Base-by-base conservation (phyloP, 208 protist species). In the Trypanosomatidae sp. region DNA sequence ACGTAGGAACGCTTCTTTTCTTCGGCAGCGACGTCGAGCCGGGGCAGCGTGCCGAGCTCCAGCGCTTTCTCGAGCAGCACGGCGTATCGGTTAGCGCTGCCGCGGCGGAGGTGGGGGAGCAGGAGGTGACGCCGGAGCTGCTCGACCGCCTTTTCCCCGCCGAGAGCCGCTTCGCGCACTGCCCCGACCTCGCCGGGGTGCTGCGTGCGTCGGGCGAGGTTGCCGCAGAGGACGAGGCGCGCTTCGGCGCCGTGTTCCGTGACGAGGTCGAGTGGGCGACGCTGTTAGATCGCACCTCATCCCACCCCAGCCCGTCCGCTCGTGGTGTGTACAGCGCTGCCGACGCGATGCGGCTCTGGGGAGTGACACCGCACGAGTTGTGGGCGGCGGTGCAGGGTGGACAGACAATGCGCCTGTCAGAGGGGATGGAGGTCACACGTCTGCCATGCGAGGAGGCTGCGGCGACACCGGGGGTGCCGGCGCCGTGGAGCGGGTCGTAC, bases 291-390 rank as follows among this genome's bases (percentile, higher is more conserved):
- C 43, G 2, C 62, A 56, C 74, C 46, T n/a, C n/a, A n/a, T n/a
- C n/a, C n/a, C n/a, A n/a, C n/a, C n/a, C n/a, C n/a, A n/a, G n/a
- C n/a, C n/a, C n/a, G n/a, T n/a, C n/a, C n/a, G n/a, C n/a, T n/a
- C n/a, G n/a, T n/a, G n/a, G n/a, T n/a, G n/a, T n/a, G n/a, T 74
- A 79, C 70, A 80, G 76, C 30, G 76, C 76, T 44, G 62, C 69
- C 1, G 76, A 80, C 64, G 76, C 76, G 46, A 72, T 80, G 70
- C 46, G 36, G 41, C 5, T 58, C n/a, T 80, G 76, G 76, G 1
- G 13, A 28, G 58, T 59, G 53, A 65, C 76, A 3, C 56, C 76
- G 33, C 56, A 46, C 7, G 66, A 75, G 7, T 28, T 80, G 76
- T 80, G 76, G 76, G 9, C 30, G 13, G 56, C 53, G 17, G 12